These are phyloP conservation scores for Mycosarcoma mackinlayi DNA, from an alignment of 1,284 basidiomycete species.

Conservation along the genomic window DNA sequence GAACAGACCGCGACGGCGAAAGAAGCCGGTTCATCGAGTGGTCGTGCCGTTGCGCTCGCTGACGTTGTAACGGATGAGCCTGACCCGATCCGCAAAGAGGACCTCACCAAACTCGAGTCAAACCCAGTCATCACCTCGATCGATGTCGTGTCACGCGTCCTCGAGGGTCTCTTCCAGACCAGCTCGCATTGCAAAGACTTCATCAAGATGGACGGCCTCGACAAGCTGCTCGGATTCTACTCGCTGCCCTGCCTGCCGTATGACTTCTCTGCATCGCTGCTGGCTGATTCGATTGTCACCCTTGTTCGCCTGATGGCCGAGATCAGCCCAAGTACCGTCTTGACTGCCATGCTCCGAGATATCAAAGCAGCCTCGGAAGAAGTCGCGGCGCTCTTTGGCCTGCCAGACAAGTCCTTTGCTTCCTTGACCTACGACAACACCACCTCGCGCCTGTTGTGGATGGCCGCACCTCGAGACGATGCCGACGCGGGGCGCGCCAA, in stretches of 20 bases:
- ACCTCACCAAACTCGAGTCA: slow-evolving; percentile 40
- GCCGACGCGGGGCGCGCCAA: slow-evolving; percentile 74
- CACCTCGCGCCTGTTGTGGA: slow-evolving; percentile 39
- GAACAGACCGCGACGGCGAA: slow-evolving; percentile 21
- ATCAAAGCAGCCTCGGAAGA: slow-evolving; percentile 79
- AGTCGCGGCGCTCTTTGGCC: slow-evolving; percentile 78
- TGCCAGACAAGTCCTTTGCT: slow-evolving; percentile 27
- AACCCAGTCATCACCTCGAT: slow-evolving; percentile 60
- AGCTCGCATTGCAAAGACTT: slow-evolving; percentile 88
- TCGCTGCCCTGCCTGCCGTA: slow-evolving; percentile 87
- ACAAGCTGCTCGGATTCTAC: slow-evolving; percentile 80
- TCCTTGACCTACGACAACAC: slow-evolving; percentile 38
- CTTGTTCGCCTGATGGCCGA: slow-evolving; percentile 90
- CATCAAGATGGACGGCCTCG: slow-evolving; percentile 81
- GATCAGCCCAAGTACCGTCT: slow-evolving; percentile 80
- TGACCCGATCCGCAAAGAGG: slow-evolving; percentile 55
- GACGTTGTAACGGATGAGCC: slow-evolving; percentile 55
- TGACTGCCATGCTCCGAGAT: slow-evolving; percentile 78
- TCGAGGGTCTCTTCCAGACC: slow-evolving; percentile 94
- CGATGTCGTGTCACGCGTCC: slow-evolving; percentile 67
- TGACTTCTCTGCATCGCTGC: slow-evolving; percentile 84
- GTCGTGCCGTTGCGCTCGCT: slow-evolving; percentile 45
- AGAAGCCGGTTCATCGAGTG: slow-evolving; percentile 4
- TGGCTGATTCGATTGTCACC: slow-evolving; percentile 85
- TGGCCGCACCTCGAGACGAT: slow-evolving; percentile 31